Base-by-base conservation (phyloP, 2,329 filamentous ascomycete genomes). In the Pseudonectria foliicola region DNA sequence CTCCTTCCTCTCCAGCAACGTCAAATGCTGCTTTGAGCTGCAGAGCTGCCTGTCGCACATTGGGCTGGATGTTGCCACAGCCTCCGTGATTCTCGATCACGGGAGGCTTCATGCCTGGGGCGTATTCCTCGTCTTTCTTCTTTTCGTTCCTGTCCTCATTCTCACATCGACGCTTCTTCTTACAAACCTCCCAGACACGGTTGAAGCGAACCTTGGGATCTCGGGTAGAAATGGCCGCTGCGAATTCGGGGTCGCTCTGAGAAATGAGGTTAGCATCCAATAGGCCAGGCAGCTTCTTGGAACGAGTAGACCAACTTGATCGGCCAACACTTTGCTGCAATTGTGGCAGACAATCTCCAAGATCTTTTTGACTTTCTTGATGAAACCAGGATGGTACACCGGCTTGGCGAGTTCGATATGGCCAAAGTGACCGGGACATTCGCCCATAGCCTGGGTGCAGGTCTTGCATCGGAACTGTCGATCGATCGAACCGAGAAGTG, bases 301-400 rank as follows among this genome's bases (percentile, higher is more conserved):
- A 71, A 71, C 57, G 56, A 60, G 53, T 45, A 73, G 71, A 93
- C 90, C 87, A 82, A 96, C 90, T 82, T 87, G 85, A 77, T 96
- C 89, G 67, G 88, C 83, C 73, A 95, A 78, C 59, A 96, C 86
- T 73, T 92, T 94, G 68, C 89, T 90, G 74, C 93, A 98, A 65
- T 93, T 95, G 70, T 95, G 89, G 75, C 93, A 98, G 63, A 98
- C 89, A 52, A 89, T 92, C 75, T 98, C 93, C 63, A 98, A 73
- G 54, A 99, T 79, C 73, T 96, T 98, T 75, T 99, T 98, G 67
- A 95, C 89, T 71, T 96, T 96, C 63, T 86, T 93, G 68, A 99
- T 84, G 66, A 95, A 99, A 55, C 92, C 92, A 70, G 73, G 68
- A 53, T 99, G 92, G 63, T 85, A 99, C 52, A 98, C 92, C 37